phyloP scores from a whole-genome alignment of 768 basidiomycete genomes.

The Suillus sp. region DNA sequence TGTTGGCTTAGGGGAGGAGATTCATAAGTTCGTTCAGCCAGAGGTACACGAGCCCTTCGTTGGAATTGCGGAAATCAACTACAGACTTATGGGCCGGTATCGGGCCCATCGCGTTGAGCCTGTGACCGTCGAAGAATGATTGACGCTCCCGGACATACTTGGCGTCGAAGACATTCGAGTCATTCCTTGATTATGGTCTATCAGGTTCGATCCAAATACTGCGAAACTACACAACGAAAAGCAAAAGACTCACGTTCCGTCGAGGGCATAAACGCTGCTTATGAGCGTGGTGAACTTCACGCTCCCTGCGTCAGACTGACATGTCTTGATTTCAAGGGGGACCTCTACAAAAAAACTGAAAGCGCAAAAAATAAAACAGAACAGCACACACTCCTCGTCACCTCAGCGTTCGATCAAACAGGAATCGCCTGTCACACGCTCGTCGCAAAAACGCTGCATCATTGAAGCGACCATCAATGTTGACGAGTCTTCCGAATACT shows the following conservation, averaged over 20 bases:
- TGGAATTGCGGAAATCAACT: slow-evolving; percentile 38
- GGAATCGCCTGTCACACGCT: not conserved
- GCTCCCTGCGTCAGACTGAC: slow-evolving; percentile 53
- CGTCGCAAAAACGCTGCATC: not conserved
- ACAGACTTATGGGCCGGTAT: slow-evolving; percentile 40
- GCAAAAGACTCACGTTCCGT: slow-evolving; percentile 36
- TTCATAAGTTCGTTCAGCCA: slow-evolving; percentile 41
- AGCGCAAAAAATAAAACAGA: not conserved
- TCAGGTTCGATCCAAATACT: slow-evolving; percentile 30
- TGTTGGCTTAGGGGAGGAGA: slow-evolving; percentile 52
- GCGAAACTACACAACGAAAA: slow-evolving; percentile 42
- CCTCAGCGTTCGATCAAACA: not conserved
- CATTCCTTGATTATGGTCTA: not conserved
- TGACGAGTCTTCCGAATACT: not conserved
- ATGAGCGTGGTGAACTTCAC: slow-evolving; percentile 42
- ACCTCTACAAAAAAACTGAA: slow-evolving; percentile 33
- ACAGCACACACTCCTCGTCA: not conserved
- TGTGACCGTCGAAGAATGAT: slow-evolving; percentile 50
- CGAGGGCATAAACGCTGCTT: slow-evolving; percentile 43
- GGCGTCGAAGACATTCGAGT: slow-evolving; percentile 19
- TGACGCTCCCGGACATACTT: slow-evolving; percentile 32
- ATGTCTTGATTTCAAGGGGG: slow-evolving; percentile 47
- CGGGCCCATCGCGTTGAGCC: slow-evolving; percentile 41
- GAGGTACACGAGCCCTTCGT: slow-evolving; percentile 50
- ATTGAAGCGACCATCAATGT: not conserved